These are phyloP conservation scores for Darksidea phi DNA, from an alignment of 495 filamentous ascomycete genomes.

Conservation along the genomic window DNA sequence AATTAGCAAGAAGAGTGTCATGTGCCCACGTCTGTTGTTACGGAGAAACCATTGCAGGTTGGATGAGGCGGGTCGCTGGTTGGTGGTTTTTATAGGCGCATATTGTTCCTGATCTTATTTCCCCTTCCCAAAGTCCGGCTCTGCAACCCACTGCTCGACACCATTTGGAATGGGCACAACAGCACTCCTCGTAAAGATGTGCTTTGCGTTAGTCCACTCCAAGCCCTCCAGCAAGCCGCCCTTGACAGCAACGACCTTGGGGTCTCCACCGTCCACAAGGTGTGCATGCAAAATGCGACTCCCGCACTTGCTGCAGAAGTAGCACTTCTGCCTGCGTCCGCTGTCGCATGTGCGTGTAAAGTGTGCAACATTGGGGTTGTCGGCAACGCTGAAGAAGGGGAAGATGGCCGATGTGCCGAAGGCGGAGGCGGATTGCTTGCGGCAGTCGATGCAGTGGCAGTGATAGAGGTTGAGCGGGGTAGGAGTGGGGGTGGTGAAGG, in stretches of 20 bases:
- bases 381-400: constrained; percentile 43
- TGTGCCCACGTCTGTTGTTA: neutral
- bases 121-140: neutral
- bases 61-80: no score
- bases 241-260: constrained; percentile 31
- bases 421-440: constrained; percentile 64
- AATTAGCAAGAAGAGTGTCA: neutral
- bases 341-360: constrained; percentile 27
- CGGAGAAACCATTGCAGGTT: neutral
- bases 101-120: neutral
- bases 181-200: constrained; percentile 28
- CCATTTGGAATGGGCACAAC: constrained; percentile 36
- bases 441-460: constrained; percentile 69
- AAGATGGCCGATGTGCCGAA: constrained; percentile 69
- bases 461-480: constrained; percentile 61
- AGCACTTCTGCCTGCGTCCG: constrained; percentile 28
- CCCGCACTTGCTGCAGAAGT: constrained; percentile 36
- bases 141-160: constrained; percentile 24
- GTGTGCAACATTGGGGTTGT: constrained; percentile 5
- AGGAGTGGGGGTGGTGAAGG: constrained; percentile 58
- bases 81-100: no score
- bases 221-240: constrained; percentile 34
- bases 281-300: constrained; percentile 27
- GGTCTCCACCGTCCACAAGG: constrained; percentile 12
- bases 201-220: constrained; percentile 29